These are phyloP conservation scores for Paracoccidioides brasiliensis DNA, from an alignment of 2,329 filamentous ascomycete genomes.

Conservation along the genomic window DNA sequence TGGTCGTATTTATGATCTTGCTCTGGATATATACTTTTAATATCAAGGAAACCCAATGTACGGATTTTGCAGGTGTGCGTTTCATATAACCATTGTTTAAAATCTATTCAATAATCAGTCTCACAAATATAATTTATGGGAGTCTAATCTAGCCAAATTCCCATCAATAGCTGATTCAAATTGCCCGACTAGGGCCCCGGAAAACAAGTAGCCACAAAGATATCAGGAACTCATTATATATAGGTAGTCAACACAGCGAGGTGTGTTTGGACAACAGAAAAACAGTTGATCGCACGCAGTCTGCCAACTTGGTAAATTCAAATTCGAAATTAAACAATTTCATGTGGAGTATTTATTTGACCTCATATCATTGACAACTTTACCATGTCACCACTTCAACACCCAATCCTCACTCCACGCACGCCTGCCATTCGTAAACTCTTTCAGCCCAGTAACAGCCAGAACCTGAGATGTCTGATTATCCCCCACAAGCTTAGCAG, in stretches of 20 bases:
- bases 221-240: background rate
- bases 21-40: background rate
- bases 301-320: too few species aligned
- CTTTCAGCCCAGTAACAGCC: conserved; percentile 38
- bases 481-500: conserved; percentile 34
- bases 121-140: background rate
- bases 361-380: background rate
- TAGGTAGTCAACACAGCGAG: background rate
- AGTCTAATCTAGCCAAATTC: background rate
- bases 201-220: too few species aligned
- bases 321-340: too few species aligned
- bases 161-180: background rate
- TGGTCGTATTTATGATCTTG: background rate
- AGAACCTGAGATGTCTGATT: conserved; percentile 37
- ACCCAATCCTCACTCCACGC: conserved; percentile 49
- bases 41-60: background rate
- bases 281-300: too few species aligned
- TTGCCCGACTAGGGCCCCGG: too few species aligned
- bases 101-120: background rate
- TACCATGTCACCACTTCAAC: conserved; percentile 37
- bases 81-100: background rate
- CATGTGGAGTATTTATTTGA: too few species aligned
- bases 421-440: conserved; percentile 35
- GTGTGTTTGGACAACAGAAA: too few species aligned
- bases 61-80: too few species aligned